Evolutionary conservation across 2,329 filamentous ascomycete genomes (phyloP).

Genomic region (Sarocladium kiliense): DNA sequence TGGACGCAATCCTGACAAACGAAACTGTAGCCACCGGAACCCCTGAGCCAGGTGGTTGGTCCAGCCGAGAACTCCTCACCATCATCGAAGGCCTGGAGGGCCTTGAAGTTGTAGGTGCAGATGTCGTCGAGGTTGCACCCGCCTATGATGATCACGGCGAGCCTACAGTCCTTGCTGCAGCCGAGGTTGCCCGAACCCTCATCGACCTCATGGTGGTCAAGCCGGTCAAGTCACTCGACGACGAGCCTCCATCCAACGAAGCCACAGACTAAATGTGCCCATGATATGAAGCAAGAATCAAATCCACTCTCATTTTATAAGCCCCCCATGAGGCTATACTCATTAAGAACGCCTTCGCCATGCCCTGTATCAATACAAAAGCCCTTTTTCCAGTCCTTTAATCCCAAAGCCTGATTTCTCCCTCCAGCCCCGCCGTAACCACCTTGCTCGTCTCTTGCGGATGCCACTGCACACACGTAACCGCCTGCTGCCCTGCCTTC

Average conservation of each 20-base stretch:
- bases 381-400: slow-evolving; percentile 34
- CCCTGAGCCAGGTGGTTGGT: slow-evolving; percentile 81
- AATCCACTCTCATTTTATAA: not conserved
- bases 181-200: slow-evolving; percentile 69
- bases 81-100: slow-evolving; percentile 72
- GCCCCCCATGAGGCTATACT: not conserved
- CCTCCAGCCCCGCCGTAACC: slow-evolving; percentile 83
- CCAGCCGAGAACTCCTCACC: slow-evolving; percentile 72
- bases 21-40: slow-evolving; percentile 77
- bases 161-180: slow-evolving; percentile 66
- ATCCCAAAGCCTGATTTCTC: slow-evolving; percentile 90
- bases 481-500: slow-evolving; percentile 72
- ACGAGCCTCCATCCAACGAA: not conserved
- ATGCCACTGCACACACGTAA: slow-evolving; percentile 91
- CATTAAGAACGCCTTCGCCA: slow-evolving; percentile 10
- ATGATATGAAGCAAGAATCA: not conserved
- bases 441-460: slow-evolving; percentile 97
- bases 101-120: slow-evolving; percentile 76
- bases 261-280: not conserved
- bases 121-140: slow-evolving; percentile 78
- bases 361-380: slow-evolving; percentile 10
- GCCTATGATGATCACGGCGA: slow-evolving; percentile 71
- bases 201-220: slow-evolving; percentile 57
- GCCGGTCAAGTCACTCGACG: slow-evolving; percentile 18
- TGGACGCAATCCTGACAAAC: no score